Percentiles rank a stretch among this genome's conserved stretches.
Evolutionary conservation across 768 basidiomycete genomes (phyloP).

Genomic region (Pisolithus sp.): DNA sequence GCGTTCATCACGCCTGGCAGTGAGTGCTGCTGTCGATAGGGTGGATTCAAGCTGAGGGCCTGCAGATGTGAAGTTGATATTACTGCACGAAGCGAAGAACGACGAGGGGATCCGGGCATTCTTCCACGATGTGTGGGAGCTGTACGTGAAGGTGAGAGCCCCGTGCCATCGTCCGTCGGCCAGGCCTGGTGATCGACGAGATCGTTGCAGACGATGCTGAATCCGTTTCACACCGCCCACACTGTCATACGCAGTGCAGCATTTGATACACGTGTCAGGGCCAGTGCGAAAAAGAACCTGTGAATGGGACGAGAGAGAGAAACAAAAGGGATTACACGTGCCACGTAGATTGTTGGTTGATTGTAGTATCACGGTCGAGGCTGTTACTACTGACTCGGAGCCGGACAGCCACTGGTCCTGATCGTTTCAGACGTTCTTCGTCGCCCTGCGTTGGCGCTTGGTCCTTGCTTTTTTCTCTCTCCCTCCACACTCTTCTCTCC

Average conservation of each 20-base stretch:
- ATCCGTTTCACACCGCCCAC: slow-evolving; percentile 95
- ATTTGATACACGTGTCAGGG: slow-evolving; percentile 80
- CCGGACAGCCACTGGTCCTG: slow-evolving; percentile 4
- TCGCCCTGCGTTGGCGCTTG: not conserved
- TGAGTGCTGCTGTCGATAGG: slow-evolving; percentile 37
- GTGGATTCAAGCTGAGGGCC: slow-evolving; percentile 10
- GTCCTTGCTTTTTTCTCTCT: slow-evolving; percentile 32
- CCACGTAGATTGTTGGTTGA: not conserved
- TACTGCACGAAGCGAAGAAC: slow-evolving; percentile 93
- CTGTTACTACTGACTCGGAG: not conserved
- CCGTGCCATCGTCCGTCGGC: not conserved
- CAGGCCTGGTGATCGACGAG: not conserved
- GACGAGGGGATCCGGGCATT: slow-evolving; percentile 94
- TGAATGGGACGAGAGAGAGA: slow-evolving; percentile 14
- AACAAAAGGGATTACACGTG: slow-evolving; percentile 4
- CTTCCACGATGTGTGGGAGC: slow-evolving; percentile 94
- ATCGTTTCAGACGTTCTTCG: not conserved
- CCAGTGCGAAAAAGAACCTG: slow-evolving; percentile 82
- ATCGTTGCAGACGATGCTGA: slow-evolving; percentile 64
- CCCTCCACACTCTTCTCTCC: slow-evolving; percentile 19
- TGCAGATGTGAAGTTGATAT: slow-evolving; percentile 88
- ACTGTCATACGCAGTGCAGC: slow-evolving; percentile 68
- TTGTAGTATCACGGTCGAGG: not conserved
- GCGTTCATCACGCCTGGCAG: slow-evolving; percentile 94
- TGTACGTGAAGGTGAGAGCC: slow-evolving; percentile 90